Evolutionary conservation across 768 basidiomycete species (phyloP).

Genomic region (Russula emetica): DNA sequence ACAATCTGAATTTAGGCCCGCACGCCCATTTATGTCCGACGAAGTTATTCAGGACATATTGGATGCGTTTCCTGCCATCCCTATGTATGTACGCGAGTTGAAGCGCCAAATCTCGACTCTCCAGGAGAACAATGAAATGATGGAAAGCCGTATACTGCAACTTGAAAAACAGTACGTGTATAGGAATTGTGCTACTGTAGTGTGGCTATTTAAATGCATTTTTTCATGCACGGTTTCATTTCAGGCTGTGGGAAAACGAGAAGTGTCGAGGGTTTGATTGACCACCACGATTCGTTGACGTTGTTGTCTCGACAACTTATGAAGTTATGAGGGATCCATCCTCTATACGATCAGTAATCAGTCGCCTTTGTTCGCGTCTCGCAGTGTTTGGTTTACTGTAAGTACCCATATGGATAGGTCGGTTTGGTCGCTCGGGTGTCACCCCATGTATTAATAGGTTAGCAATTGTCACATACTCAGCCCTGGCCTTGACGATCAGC

Average conservation of each 20-base stretch:
- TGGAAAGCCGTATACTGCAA: neutral
- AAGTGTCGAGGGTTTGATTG: too few relatives aligned
- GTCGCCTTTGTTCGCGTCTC: neutral
- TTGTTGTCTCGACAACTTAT: neutral
- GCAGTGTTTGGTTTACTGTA: neutral
- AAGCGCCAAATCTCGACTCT: neutral
- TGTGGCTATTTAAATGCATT: neutral
- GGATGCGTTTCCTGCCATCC: neutral
- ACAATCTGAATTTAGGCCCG: neutral
- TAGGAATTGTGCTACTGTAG: neutral
- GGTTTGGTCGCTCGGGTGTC: neutral
- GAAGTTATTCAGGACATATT: neutral
- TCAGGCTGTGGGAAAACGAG: neutral
- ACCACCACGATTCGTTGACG: neutral
- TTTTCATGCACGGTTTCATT: neutral
- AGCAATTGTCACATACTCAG: neutral
- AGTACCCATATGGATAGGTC: neutral
- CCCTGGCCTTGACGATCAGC: too few relatives aligned
- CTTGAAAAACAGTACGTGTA: conserved; percentile 1
- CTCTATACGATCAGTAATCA: neutral
- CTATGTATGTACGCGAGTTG: neutral
- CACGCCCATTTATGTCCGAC: neutral
- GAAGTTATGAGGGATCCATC: neutral
- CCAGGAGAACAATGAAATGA: neutral
- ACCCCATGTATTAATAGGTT: neutral